Evolutionary conservation across 108 stramenopile species (phyloP).

Genomic region (Stephanodiscus triporus): DNA sequence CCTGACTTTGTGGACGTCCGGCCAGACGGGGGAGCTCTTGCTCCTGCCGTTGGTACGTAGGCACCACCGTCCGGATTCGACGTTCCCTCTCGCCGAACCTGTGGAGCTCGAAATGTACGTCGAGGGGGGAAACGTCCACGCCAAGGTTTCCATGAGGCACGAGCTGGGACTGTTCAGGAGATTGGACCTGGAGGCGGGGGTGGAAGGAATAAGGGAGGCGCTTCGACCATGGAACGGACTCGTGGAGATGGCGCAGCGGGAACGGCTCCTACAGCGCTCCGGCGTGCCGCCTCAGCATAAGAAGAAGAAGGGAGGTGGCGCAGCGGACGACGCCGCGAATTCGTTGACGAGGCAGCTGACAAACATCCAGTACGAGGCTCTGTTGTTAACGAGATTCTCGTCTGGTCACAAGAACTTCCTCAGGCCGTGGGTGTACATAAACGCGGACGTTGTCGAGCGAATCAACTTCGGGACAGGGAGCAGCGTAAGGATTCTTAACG

Average conservation of each 20-base stretch:
- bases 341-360: conserved; percentile 13
- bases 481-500: conserved; percentile 55
- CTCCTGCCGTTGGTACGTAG: conserved; percentile 40
- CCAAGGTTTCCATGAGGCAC: conserved; percentile 51
- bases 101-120: conserved; percentile 69
- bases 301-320: not conserved
- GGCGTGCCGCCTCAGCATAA: not conserved
- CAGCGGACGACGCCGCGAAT: not conserved
- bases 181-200: conserved; percentile 48
- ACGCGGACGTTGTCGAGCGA: conserved; percentile 67
- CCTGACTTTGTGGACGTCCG: conserved; percentile 18
- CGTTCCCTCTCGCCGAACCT: conserved; percentile 16
- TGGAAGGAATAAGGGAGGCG: not conserved
- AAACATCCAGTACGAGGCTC: conserved; percentile 25
- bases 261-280: not conserved
- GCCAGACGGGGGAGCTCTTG: conserved; percentile 34
- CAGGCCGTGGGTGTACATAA: conserved; percentile 65
- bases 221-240: conserved; percentile 25
- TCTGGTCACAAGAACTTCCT: not conserved
- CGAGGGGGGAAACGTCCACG: conserved; percentile 62
- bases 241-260: conserved; percentile 1
- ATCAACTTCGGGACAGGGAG: conserved; percentile 67
- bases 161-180: conserved; percentile 69
- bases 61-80: conserved; percentile 21
- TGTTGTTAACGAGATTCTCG: conserved; percentile 13